Base-by-base conservation (phyloP, 108 stramenopile species). In the Poteriospumella lacustris region DNA sequence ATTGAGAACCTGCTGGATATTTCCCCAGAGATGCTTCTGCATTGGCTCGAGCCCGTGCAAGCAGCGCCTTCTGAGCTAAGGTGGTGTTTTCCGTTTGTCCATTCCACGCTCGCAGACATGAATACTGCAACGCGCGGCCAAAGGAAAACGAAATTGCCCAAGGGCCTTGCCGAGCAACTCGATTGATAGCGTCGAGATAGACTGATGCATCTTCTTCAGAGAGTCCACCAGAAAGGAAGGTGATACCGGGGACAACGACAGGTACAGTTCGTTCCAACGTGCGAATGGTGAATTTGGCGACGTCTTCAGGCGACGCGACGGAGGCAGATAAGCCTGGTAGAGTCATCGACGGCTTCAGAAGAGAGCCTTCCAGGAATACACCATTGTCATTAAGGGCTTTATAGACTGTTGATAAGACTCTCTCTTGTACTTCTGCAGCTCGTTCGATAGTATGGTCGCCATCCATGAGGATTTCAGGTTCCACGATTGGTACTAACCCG, bases 1-100 rank as follows among this genome's bases (percentile, higher is more conserved):
- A 84, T 44, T 87, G 86, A n/a, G 86, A 86, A 42, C 84, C 89
- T 24, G 87, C 83, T 1, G 44, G 84, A 81, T 89, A 89, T 72
- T 88, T 88, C 68, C 89, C 89, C 42, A 85, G 83, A 82, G 83
- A 85, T 19, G 89, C 89, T 83, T 64, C 60, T 31, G 60, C 28
- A 34, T 64, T 64, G 24, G 60, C 60, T 24, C 36, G 60, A 33
- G 60, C 60, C 28, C 60, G 60, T 12, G 60, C 60, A 5, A 64
- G 36, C 5, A 64, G 60, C 5, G 60, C 60, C 33, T 26, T 5
- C 36, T 64, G 60, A 5, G 60, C 60, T 5, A 34, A 26, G 9
- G 15, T 3, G 29, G 36, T 34, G 60, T 64, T 64, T 64, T 64
- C 60, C 5, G 60, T 26, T 24, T 64, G 28, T 5, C 60, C 60